Conservation (phyloP, 202 grass and related monocot species). For the Schoenoplectus triqueter region DNA sequence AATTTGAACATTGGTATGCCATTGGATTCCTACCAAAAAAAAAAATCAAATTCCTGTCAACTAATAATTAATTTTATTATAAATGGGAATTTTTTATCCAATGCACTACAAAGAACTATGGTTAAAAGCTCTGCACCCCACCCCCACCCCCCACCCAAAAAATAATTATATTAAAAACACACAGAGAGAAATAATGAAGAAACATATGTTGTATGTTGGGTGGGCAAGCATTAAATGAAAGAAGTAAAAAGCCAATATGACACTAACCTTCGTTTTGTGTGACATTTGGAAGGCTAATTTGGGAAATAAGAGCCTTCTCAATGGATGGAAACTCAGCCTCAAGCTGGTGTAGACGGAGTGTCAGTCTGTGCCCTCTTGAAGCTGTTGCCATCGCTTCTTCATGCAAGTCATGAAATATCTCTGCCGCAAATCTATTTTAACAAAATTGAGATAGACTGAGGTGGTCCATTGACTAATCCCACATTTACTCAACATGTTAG, state of each 20-base stretch:
- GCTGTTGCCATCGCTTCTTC: constrained; percentile 84
- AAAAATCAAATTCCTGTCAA: background rate
- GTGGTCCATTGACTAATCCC: background rate
- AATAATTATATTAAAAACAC: background rate
- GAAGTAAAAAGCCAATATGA: constrained; percentile 10
- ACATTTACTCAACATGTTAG: background rate
- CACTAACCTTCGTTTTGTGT: constrained; percentile 70
- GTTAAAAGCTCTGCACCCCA: background rate
- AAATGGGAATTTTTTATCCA: constrained; percentile 6
- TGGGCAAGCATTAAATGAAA: background rate
- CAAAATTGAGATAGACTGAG: background rate
- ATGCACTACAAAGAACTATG: background rate
- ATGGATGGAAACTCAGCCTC: constrained; percentile 87
- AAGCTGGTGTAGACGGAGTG: constrained; percentile 87
- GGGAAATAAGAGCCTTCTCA: constrained; percentile 72
- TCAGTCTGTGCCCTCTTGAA: constrained; percentile 83
- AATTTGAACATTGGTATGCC: constrained; percentile 77
- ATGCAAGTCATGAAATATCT: constrained; percentile 96
- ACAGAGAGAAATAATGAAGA: background rate
- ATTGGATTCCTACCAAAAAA: constrained; percentile 62
- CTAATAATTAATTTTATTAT: background rate
- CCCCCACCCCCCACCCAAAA: background rate
- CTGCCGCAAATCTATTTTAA: constrained; percentile 81
- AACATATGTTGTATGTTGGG: background rate
- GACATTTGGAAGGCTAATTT: constrained; percentile 62